Base-by-base conservation (phyloP, 208 protist species). In the Acanthamoeba quina region DNA sequence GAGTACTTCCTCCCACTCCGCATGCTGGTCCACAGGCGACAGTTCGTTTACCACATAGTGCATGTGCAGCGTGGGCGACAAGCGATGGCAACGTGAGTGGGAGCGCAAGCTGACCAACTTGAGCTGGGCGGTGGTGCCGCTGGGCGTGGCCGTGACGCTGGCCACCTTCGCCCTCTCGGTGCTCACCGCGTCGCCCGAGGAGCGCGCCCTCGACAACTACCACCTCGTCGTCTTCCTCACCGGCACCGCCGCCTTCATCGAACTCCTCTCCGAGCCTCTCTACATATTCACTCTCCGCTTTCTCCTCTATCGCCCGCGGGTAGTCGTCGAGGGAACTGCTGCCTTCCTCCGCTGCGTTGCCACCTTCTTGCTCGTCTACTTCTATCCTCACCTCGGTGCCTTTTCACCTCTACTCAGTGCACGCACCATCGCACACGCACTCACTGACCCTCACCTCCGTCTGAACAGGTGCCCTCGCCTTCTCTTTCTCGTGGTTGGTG, bases 41-140 rank as follows among this genome's bases (percentile, higher is more conserved):
- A 47, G 44, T 47, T 47, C 5, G 44, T 47, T 47, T 13, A 47
- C 44, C 44, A 47, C 44, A 9, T 90, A 0, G 17, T 68, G 49
- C 19, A 10, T 29, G 29, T 90, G n/a, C 34, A 58, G 34, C 9
- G 17, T 86, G 21, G 21, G 58, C 24, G 49, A 86, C 78, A 86
- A 86, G n/a, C 44, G 49, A 86, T 62, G 41, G 78, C 47, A 86
- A 24, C 26, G 47, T 11, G 80, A 89, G 31, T 68, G 56, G 47
- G 80, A 89, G 29, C 56, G 80, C 17, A 89, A 89, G 56, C 31
- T 89, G 31, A 89, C 80, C 54, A 89, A 89, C 80, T 52, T 89
- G 10, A 68, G 54, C 54, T 89, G 80, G 80, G 47, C 56, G 24
- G 47, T 58, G 10, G 80, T 89, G 5, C 80, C 80, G 13, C 31